Base-by-base conservation (phyloP, 352 stramenopile genomes). In the Pythium rhizo-oryzae region DNA sequence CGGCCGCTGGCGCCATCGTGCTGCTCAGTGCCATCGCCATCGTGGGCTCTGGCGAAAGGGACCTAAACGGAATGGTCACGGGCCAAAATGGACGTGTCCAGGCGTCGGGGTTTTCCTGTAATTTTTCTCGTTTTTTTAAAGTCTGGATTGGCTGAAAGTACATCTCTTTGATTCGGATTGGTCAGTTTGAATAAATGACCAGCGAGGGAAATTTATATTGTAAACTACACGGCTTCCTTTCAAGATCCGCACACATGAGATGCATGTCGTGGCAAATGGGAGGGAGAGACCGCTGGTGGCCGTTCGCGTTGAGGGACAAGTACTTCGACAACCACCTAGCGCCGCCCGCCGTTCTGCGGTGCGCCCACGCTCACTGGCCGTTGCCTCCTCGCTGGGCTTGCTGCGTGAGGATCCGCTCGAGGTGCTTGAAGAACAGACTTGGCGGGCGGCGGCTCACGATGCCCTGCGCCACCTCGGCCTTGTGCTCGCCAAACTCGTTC, bases 391-490 rank as follows among this genome's bases (percentile, higher is more conserved):
- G 41, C 41, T 47, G 41, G 8, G 39, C 63, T 64, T 65, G 33
- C 59, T 68, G 51, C 18, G 52, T 21, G 15, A 81, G 25, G 9
- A 76, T 65, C 24, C 62, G 67, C 49, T 91, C 77, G 16, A 93
- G 71, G 18, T 74, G 73, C 35, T 79, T 71, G 54, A 86, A 90
- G 67, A 93, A 90, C 49, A 80, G 44, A 44, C 70, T 75, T n/a
- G 82, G 82, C 12, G 81, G 84, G n/a, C 84, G 80, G 43, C 84
- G 84, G 68, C 84, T 91, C 18, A 93, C 63, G 28, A 93, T 72
- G 2, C 85, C 85, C 5, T 71, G 57, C 43, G 77, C 51, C 30
- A 91, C 80, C 44, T 78, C 62, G 19, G 71, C 72, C 65, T 88
- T 89, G 43, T 91, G 75, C 62, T 93, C 85, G 30, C 80, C 72